A percentile compares a stretch with the other conserved stretches of the same genome.
Conservation (phyloP, 805 yeast species). For the Ogataea chonburiensis region DNA sequence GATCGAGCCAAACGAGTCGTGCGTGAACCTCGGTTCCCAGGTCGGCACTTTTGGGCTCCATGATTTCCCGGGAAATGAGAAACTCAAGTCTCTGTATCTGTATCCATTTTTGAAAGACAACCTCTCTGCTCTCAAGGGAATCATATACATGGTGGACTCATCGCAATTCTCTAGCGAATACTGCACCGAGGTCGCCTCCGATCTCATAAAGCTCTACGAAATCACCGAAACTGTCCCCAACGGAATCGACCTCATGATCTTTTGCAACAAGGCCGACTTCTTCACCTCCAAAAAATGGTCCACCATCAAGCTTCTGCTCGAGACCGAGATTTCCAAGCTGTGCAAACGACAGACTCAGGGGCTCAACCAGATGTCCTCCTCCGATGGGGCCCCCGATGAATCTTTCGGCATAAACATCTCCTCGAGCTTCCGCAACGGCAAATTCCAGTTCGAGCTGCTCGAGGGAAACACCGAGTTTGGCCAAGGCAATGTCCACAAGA, state of each 20-base stretch:
- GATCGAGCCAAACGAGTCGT: conserved; percentile 40
- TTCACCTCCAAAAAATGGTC: conserved; percentile 76
- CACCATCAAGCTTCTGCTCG: conserved; percentile 60
- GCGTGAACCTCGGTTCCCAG: conserved; percentile 37
- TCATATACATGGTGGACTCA: conserved; percentile 77
- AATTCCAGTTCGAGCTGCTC: conserved; percentile 62
- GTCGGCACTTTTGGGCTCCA: conserved; percentile 46
- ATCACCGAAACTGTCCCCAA: conserved; percentile 60
- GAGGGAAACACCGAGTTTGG: conserved; percentile 72
- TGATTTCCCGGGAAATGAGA: conserved; percentile 89
- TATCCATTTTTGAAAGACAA: conserved; percentile 48
- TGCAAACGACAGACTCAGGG: conserved; percentile 48
- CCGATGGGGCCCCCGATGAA: conserved; percentile 30
- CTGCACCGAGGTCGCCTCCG: conserved; percentile 54
- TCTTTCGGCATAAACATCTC: conserved; percentile 38
- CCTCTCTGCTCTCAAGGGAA: conserved; percentile 53
- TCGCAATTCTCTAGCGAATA: conserved; percentile 49
- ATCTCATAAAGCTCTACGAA: conserved; percentile 57
- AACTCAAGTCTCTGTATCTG: conserved; percentile 57
- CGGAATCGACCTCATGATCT: conserved; percentile 73
- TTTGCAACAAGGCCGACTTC: conserved; percentile 82
- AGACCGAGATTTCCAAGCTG: conserved; percentile 58
- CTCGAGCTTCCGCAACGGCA: conserved; percentile 41
- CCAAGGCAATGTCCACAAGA: conserved; percentile 68
- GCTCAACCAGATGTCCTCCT: conserved; percentile 43